Evolutionary conservation across 768 basidiomycete species (phyloP), one percentile per base, ranked within the genome.

Genomic region (Boletus edulis): DNA sequence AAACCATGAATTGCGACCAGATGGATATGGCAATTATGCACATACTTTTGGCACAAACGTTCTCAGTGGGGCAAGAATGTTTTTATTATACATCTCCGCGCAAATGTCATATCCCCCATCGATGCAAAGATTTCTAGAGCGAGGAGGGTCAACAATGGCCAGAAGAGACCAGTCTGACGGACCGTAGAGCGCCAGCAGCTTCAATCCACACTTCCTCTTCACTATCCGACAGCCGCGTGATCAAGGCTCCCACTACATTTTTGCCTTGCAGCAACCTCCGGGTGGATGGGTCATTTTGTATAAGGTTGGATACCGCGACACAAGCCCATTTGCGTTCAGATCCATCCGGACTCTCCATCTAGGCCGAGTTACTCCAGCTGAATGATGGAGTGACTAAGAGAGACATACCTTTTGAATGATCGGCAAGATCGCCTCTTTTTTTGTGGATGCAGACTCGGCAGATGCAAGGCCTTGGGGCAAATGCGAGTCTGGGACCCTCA

Each of bases 71-170:
- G 85, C 79, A 47, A 97, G 76, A 43, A 97, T 86, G 61, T 91
- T 91, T 75, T 97, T 97, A 71, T 98, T 97, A 74, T 88, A 95
- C 91, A 98, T 95, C 71, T 97, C 93, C 2, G 89, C 92, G 63
- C 94, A 95, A 45, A 97, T 89, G 60, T 97, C 94, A 67, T 91
- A 90, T 49, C 95, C 95, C 15, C 94, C 95, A 66, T 98, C 95
- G 64, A 98, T 87, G 64, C 92, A 94, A 14, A 98, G 72, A 74
- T 97, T 98, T 58, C 94, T 97, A 64, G 34, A 50, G 11, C n/a
- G 39, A 27, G 12, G 13, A 20, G 47, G 18, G 34, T 62, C 51
- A 61, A 54, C 48, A 40, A 52, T 53, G 24, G 55, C 35, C 45
- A 20, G 40, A 13, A 40, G 34, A 37, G 44, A 48, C 14, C 13